phyloP scores from a whole-genome alignment of 164 flowering plant species.

The Liriodendron chinense region DNA sequence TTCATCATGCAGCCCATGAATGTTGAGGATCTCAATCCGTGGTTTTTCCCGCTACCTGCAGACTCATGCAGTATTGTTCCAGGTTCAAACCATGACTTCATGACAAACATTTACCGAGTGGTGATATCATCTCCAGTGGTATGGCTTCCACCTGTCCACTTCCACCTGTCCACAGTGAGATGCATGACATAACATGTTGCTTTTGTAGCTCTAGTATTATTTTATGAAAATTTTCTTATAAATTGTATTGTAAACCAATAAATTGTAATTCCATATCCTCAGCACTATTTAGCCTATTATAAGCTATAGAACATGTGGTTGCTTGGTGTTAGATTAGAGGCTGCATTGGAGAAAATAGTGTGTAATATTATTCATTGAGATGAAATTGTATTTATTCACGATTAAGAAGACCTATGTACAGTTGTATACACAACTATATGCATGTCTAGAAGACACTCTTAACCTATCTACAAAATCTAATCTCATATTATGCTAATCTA shows the following conservation, averaged over 20 bases:
- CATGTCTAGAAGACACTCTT: too few relatives aligned
- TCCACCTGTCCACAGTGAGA: slow-evolving; percentile 1
- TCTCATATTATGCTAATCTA: too few relatives aligned
- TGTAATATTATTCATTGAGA: too few relatives aligned
- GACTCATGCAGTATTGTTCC: slow-evolving; percentile 52
- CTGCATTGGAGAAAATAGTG: too few relatives aligned
- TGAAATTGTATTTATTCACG: too few relatives aligned
- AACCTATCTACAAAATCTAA: too few relatives aligned
- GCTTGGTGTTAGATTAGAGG: too few relatives aligned
- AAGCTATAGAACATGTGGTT: neutral
- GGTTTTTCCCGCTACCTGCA: slow-evolving; percentile 88
- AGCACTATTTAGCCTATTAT: neutral
- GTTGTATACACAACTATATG: too few relatives aligned
- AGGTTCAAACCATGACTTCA: slow-evolving; percentile 90
- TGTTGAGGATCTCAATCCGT: slow-evolving; percentile 66
- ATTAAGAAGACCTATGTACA: too few relatives aligned
- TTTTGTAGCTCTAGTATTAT: neutral
- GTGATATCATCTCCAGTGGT: slow-evolving; percentile 98
- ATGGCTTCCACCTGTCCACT: too few relatives aligned
- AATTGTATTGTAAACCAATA: neutral
- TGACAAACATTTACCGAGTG: slow-evolving; percentile 57
- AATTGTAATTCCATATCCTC: neutral
- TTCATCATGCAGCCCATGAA: slow-evolving; percentile 22
- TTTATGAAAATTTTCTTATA: neutral
- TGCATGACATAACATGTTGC: neutral